phyloP scores from a whole-genome alignment of 257 asterid genomes.

The Gardenia jasminoides region DNA sequence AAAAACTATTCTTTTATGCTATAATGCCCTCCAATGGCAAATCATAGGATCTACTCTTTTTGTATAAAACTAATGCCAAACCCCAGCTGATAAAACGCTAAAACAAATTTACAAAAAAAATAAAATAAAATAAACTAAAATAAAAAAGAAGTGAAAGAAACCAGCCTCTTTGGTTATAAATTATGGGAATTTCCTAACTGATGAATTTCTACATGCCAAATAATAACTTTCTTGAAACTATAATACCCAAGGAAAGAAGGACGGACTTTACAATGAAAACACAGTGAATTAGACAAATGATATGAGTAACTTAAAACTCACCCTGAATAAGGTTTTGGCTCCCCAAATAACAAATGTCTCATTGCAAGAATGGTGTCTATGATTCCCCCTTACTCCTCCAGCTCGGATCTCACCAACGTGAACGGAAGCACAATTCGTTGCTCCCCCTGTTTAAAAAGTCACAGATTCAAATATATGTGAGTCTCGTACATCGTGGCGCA shows the following conservation, averaged over 20 bases:
- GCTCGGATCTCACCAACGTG: slow-evolving; percentile 88
- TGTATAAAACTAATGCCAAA: too few relatives aligned
- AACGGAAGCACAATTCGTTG: slow-evolving; percentile 57
- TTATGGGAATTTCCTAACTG: too few relatives aligned
- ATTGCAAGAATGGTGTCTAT: slow-evolving; percentile 79
- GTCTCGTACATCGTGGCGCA: slow-evolving; percentile 18
- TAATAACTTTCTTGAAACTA: too few relatives aligned
- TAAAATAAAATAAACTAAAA: too few relatives aligned
- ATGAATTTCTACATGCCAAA: too few relatives aligned
- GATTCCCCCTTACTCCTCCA: slow-evolving; percentile 83
- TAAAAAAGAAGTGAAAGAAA: too few relatives aligned
- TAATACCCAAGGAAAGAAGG: too few relatives aligned
- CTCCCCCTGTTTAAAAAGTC: slow-evolving; percentile 60
- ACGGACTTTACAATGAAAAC: too few relatives aligned
- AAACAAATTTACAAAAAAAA: too few relatives aligned
- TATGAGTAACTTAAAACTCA: slow-evolving; percentile 23
- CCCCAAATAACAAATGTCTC: slow-evolving; percentile 97
- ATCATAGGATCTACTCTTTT: not conserved
- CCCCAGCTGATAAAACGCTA: too few relatives aligned
- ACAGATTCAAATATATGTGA: not conserved
- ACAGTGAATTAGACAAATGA: too few relatives aligned
- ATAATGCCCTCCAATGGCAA: too few relatives aligned
- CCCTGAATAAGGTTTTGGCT: slow-evolving; percentile 88
- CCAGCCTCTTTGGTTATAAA: not conserved
- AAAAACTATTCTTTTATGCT: not conserved